Evolutionary conservation across 495 filamentous ascomycete genomes (phyloP).

Genomic region (Immersiella caudata): DNA sequence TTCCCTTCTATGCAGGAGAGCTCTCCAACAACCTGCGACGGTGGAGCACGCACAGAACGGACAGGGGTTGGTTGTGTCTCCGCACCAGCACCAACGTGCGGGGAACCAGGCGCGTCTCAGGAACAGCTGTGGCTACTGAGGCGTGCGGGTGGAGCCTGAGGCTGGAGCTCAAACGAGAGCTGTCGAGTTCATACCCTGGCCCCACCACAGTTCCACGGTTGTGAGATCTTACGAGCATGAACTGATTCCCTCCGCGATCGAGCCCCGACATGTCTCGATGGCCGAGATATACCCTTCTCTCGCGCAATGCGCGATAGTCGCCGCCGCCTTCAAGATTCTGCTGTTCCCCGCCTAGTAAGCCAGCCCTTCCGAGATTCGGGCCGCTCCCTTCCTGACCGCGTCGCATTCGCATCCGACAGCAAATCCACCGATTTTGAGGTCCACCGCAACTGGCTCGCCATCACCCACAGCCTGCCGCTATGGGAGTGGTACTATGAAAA

Average conservation of each 20-base stretch:
- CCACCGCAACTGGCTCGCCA: constrained; percentile 96
- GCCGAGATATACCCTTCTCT: constrained; percentile 81
- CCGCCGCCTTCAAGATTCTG: constrained; percentile 88
- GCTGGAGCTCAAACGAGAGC: neutral
- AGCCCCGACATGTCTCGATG: constrained; percentile 57
- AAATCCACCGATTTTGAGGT: constrained; percentile 99
- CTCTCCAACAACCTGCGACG: neutral
- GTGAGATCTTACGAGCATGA: neutral
- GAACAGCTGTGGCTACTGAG: neutral
- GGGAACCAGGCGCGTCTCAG: neutral
- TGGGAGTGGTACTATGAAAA: constrained; percentile 96
- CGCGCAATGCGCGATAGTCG: constrained; percentile 82
- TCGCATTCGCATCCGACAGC: constrained; percentile 48
- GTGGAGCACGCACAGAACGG: neutral
- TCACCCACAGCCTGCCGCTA: constrained; percentile 84
- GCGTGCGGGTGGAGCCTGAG: constrained; percentile 1
- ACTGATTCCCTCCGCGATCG: neutral
- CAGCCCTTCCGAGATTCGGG: constrained; percentile 22
- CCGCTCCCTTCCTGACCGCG: constrained; percentile 11
- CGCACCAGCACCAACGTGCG: constrained; percentile 3
- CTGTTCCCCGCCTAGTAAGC: constrained; percentile 95
- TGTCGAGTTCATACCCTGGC: neutral
- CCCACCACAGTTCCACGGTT: neutral
- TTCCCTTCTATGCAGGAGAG: constrained; percentile 1
- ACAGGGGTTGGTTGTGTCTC: constrained; percentile 1